Conservation (phyloP, 257 asterid species). For the Osmanthus fragrans region DNA sequence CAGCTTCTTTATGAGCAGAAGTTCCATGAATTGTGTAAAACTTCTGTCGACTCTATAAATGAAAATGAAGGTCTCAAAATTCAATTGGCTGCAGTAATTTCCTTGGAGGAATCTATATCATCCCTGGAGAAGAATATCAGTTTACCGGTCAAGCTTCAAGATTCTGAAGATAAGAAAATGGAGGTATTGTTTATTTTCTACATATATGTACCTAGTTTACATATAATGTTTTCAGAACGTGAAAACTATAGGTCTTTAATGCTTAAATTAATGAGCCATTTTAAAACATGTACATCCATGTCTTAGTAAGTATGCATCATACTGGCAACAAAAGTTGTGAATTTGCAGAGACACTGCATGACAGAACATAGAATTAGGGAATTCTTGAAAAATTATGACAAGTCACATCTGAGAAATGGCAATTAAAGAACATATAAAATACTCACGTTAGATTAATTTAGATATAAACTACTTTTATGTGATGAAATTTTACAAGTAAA, state of each 20-base stretch:
- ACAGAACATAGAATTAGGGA: not conserved
- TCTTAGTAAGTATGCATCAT: not conserved
- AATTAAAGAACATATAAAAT: not conserved
- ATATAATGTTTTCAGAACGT: not conserved
- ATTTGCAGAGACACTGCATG: not conserved
- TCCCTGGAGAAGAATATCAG: slow-evolving; percentile 36
- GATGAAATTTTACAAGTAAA: not conserved
- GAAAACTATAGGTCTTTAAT: not conserved
- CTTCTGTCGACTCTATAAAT: slow-evolving; percentile 40
- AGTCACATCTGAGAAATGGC: not conserved
- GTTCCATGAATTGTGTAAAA: slow-evolving; percentile 62
- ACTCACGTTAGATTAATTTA: not conserved
- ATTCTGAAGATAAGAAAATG: slow-evolving; percentile 17
- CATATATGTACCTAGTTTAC: not conserved
- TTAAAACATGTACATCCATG: not conserved
- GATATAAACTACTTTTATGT: not conserved
- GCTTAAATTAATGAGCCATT: not conserved
- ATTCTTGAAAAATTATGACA: not conserved
- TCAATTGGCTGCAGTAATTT: slow-evolving; percentile 50
- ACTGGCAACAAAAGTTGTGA: not conserved
- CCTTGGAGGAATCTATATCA: slow-evolving; percentile 36
- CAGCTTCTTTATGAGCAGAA: slow-evolving; percentile 72
- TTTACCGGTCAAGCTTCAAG: slow-evolving; percentile 22
- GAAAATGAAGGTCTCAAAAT: slow-evolving; percentile 55
- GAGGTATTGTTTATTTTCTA: slow-evolving; percentile 29